Conservation (phyloP, 2,329 filamentous ascomycete species). For the Aureobasidium leucospermi region DNA sequence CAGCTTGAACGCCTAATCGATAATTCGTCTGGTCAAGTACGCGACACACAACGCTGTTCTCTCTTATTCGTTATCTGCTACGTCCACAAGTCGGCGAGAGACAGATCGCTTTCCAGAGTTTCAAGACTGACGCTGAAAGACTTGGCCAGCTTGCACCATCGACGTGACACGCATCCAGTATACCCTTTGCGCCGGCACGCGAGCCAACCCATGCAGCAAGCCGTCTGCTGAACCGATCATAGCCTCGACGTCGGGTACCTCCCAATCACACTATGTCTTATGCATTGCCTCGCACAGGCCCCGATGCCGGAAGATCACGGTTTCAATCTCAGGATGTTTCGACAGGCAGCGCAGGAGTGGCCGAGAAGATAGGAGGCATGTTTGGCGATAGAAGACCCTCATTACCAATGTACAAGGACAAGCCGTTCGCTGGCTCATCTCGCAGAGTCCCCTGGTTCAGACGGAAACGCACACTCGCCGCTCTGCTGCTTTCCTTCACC, state of each 20-base stretch:
- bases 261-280: constrained; percentile 7
- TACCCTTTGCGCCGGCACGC: constrained; percentile 10
- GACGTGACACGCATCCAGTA: background rate
- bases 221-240: background rate
- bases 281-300: background rate
- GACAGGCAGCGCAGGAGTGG: constrained; percentile 15
- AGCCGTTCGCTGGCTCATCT: constrained; percentile 64
- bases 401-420: constrained; percentile 98
- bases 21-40: no score
- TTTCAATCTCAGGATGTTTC: constrained; percentile 9
- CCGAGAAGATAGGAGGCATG: constrained; percentile 51
- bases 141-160: background rate
- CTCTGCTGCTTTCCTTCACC: constrained; percentile 49
- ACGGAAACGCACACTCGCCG: constrained; percentile 53
- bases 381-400: constrained; percentile 51
- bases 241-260: background rate
- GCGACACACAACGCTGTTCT: no score
- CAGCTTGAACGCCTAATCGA: no score
- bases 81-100: no score
- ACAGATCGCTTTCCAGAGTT: no score
- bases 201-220: constrained; percentile 5
- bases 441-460: constrained; percentile 54
- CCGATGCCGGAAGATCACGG: constrained; percentile 6
- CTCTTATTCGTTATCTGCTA: no score
- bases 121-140: no score